Conservation (phyloP, 2,329 filamentous ascomycete genomes). For the Aspergillus pseudonomiae region DNA sequence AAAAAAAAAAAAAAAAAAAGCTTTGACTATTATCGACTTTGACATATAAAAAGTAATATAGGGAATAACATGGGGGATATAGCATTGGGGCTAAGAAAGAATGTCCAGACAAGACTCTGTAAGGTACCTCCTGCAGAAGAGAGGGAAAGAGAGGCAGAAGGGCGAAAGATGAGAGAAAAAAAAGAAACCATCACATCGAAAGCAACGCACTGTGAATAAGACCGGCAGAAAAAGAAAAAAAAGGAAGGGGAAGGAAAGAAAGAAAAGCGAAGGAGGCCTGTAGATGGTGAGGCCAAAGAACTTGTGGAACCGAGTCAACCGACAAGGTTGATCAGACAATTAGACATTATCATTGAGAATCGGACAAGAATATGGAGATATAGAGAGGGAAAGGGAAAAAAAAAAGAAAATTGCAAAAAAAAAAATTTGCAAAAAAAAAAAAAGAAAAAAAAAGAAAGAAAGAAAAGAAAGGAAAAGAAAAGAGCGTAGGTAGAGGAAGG, state of each 20-base stretch:
- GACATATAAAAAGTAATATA: constrained; percentile 12
- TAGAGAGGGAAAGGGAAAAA: neutral
- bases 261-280: neutral
- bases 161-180: constrained; percentile 18
- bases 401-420: neutral
- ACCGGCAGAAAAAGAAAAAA: neutral
- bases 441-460: neutral
- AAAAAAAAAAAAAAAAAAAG: too few relatives aligned
- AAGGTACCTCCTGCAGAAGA: constrained; percentile 1
- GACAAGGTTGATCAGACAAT: constrained; percentile 16
- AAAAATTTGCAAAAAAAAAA: neutral
- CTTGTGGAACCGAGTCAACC: constrained; percentile 2
- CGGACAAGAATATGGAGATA: neutral
- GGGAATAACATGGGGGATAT: neutral
- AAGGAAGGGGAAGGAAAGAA: neutral
- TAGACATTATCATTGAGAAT: neutral
- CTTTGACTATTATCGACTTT: neutral
- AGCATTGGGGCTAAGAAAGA: neutral
- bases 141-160: neutral
- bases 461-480: too few relatives aligned
- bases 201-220: constrained; percentile 6
- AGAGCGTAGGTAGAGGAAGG: too few relatives aligned
- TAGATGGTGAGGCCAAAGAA: neutral
- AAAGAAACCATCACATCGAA: constrained; percentile 9
- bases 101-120: neutral